phyloP scores from a whole-genome alignment of 164 flowering plant genomes.

The Chimonanthus salicifolius region DNA sequence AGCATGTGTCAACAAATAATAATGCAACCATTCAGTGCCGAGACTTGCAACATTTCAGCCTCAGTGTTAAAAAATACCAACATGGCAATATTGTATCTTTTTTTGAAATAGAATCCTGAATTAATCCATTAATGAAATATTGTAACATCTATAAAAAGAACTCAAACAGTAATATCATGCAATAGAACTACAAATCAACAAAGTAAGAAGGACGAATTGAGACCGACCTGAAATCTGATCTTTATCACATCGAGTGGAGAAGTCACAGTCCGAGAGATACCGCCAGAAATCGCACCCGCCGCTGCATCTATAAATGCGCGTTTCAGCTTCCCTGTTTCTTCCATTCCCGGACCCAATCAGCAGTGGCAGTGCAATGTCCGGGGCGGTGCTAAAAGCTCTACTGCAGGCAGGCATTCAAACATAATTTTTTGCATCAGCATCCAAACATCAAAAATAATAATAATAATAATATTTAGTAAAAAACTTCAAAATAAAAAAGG shows the following conservation, averaged over 20 bases:
- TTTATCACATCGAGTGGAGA: slow-evolving; percentile 95
- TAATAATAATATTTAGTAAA: not conserved
- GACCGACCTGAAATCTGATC: slow-evolving; percentile 80
- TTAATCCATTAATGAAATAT: too few relatives aligned
- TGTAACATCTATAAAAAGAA: too few relatives aligned
- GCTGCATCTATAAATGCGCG: slow-evolving; percentile 60
- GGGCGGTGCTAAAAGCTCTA: not conserved
- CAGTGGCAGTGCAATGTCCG: not conserved
- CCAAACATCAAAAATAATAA: not conserved
- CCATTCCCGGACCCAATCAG: slow-evolving; percentile 22
- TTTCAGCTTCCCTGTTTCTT: slow-evolving; percentile 71
- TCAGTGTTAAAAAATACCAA: too few relatives aligned
- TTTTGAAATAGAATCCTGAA: too few relatives aligned
- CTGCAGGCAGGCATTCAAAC: not conserved
- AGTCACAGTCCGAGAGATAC: slow-evolving; percentile 75
- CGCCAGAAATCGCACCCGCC: slow-evolving; percentile 86
- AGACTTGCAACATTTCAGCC: too few relatives aligned
- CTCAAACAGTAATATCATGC: too few relatives aligned
- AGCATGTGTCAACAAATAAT: not conserved
- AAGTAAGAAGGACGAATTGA: too few relatives aligned
- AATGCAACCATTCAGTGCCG: too few relatives aligned
- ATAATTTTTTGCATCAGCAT: not conserved
- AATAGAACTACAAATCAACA: too few relatives aligned
- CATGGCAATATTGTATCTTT: too few relatives aligned
- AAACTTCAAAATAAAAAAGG: not conserved